These are phyloP conservation scores for Wickerhamiella vanderwaltii DNA, from an alignment of 805 yeast genomes.

Conservation along the genomic window DNA sequence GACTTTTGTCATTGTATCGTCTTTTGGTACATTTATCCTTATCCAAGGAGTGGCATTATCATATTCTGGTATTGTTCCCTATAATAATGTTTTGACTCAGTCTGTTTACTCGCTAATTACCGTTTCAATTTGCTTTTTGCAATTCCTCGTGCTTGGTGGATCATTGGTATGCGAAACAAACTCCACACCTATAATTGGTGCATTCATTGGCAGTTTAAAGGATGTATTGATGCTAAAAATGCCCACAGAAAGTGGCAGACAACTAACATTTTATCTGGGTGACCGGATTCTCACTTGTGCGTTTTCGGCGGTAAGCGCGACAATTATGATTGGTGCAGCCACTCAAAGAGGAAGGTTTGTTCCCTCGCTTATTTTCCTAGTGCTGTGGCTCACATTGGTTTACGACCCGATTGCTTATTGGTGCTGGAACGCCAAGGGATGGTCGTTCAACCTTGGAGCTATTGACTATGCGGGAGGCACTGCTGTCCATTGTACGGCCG, in stretches of 20 bases:
- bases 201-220: constrained; percentile 43
- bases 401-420: constrained; percentile 64
- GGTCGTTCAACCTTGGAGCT: constrained; percentile 50
- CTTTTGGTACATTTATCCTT: constrained; percentile 11
- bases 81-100: constrained; percentile 53
- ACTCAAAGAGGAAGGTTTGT: constrained; percentile 60
- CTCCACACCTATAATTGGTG: constrained; percentile 23
- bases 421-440: constrained; percentile 62
- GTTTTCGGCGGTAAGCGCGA: constrained; percentile 54
- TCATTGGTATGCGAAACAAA: constrained; percentile 39
- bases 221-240: constrained; percentile 41
- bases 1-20: constrained; percentile 8
- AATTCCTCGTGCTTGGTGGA: constrained; percentile 62
- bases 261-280: constrained; percentile 26
- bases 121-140: constrained; percentile 45
- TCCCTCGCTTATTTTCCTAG: constrained; percentile 57
- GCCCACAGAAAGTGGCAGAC: constrained; percentile 22
- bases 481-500: constrained; percentile 61
- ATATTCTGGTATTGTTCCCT: constrained; percentile 55
- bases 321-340: constrained; percentile 59
- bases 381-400: constrained; percentile 58
- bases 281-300: constrained; percentile 44
- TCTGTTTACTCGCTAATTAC: constrained; percentile 55
- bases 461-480: constrained; percentile 71
- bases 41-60: constrained; percentile 35